Conservation (phyloP, 1,284 basidiomycete species). For the Rhodotorula sp. region DNA sequence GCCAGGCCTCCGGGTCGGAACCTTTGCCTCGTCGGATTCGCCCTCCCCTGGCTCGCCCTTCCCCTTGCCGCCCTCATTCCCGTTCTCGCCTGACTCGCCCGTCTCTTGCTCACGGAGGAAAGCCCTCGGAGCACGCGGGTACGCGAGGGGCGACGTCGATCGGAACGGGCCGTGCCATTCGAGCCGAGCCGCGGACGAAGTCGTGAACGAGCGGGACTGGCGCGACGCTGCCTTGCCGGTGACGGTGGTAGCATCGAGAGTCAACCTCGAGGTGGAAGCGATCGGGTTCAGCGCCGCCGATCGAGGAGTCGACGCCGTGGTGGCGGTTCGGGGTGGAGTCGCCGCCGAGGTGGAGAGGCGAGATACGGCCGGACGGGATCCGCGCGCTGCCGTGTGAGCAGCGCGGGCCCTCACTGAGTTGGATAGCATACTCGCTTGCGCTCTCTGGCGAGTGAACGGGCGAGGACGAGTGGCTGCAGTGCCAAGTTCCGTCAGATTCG, state of each 20-base stretch:
- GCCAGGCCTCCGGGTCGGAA: slow-evolving; percentile 12
- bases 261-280: slow-evolving; percentile 2
- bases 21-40: slow-evolving; percentile 8
- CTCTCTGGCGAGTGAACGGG: background rate
- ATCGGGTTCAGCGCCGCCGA: background rate
- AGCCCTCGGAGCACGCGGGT: background rate
- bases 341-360: background rate
- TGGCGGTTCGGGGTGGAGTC: background rate
- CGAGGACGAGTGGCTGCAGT: background rate
- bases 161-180: background rate
- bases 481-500: background rate
- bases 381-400: background rate
- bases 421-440: background rate
- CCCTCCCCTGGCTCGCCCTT: slow-evolving; percentile 2
- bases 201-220: background rate
- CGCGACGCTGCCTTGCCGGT: background rate
- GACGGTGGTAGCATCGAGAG: background rate
- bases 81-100: slow-evolving; percentile 12
- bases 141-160: background rate
- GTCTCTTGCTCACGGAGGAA: slow-evolving; percentile 5
- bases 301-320: background rate
- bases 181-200: background rate
- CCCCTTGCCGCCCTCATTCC: slow-evolving; percentile 4
- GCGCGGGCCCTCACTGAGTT: slow-evolving; percentile 4
- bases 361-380: background rate